These are phyloP conservation scores for Beauveria sp. DNA, from an alignment of 2,329 filamentous ascomycete species.

Conservation along the genomic window DNA sequence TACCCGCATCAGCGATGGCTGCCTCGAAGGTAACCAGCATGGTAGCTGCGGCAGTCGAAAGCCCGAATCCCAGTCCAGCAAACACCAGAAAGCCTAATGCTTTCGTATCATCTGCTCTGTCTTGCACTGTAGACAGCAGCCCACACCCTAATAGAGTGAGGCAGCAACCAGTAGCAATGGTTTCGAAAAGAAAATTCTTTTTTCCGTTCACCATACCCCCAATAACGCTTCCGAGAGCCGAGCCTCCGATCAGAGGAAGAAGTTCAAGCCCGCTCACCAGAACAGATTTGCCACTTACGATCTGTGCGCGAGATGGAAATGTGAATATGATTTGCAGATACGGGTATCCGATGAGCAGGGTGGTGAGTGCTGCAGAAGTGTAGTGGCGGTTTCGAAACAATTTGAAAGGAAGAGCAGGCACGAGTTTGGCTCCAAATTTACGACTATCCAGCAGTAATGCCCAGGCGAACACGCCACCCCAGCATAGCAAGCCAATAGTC, in stretches of 20 bases:
- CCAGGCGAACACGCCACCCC: conserved; percentile 23
- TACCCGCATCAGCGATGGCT: conserved; percentile 38
- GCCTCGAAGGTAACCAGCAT: conserved; percentile 37
- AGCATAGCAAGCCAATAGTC: conserved; percentile 21
- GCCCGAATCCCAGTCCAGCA: conserved; percentile 45
- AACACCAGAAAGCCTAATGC: conserved; percentile 42
- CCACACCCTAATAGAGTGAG: conserved; percentile 40
- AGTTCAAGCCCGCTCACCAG: conserved; percentile 43
- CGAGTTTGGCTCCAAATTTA: conserved; percentile 16
- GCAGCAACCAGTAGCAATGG: conserved; percentile 32
- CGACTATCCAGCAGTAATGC: conserved; percentile 15
- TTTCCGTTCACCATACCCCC: conserved; percentile 35
- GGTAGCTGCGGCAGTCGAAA: conserved; percentile 39
- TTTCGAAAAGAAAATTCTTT: conserved; percentile 35
- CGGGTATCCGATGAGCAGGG: conserved; percentile 42
- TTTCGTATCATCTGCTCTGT: conserved; percentile 31
- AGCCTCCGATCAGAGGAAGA: conserved; percentile 43
- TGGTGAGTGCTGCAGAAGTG: conserved; percentile 33
- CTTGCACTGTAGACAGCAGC: conserved; percentile 32
- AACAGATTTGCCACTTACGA: conserved; percentile 39
- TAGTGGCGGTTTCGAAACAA: conserved; percentile 42
- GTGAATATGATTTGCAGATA: conserved; percentile 42
- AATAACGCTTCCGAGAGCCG: conserved; percentile 36
- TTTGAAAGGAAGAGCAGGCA: conserved; percentile 38
- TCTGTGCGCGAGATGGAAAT: conserved; percentile 42